phyloP scores from a whole-genome alignment of 2,329 filamentous ascomycete species.

The Leptographium flavum region DNA sequence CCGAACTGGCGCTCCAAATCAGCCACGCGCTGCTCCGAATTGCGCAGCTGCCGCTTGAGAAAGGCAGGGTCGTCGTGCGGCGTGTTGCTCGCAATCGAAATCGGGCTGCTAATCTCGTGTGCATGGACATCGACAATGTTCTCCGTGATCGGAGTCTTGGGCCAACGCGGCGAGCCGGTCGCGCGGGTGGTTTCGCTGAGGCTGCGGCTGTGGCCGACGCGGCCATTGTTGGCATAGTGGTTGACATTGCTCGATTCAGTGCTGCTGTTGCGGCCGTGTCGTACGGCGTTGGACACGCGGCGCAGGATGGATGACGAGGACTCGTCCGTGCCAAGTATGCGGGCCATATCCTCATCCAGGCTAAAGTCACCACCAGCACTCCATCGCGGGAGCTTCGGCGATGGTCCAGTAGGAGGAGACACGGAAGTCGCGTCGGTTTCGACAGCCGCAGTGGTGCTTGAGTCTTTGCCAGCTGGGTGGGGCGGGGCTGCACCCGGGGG shows the following conservation, averaged over 20 bases:
- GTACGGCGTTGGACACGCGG: constrained; percentile 83
- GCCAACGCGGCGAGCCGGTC: constrained; percentile 54
- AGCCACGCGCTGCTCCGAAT: constrained; percentile 69
- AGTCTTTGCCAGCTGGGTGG: constrained; percentile 30
- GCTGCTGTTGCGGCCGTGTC: constrained; percentile 82
- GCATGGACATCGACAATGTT: constrained; percentile 30
- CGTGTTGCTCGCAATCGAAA: constrained; percentile 43
- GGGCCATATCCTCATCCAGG: constrained; percentile 89
- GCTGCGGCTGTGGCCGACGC: constrained; percentile 40
- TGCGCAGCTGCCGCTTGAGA: constrained; percentile 62
- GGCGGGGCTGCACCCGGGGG: constrained; percentile 37
- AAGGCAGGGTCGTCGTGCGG: constrained; percentile 46
- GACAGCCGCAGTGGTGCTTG: constrained; percentile 19
- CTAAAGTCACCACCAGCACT: constrained; percentile 78
- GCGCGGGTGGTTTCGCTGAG: constrained; percentile 53
- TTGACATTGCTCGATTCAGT: constrained; percentile 36
- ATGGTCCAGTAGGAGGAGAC: constrained; percentile 30
- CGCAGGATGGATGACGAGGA: constrained; percentile 67
- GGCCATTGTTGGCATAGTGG: constrained; percentile 11
- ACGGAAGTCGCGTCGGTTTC: constrained; percentile 23
- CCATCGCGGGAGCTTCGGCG: constrained; percentile 57
- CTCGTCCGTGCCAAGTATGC: constrained; percentile 70
- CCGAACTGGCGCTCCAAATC: constrained; percentile 73
- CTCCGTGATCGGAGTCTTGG: constrained; percentile 49
- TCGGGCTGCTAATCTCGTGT: constrained; percentile 59